Evolutionary conservation across 225 moss, liverwort and hornwort species (phyloP).

Genomic region (Bryoerythrophyllum caledonicum): DNA sequence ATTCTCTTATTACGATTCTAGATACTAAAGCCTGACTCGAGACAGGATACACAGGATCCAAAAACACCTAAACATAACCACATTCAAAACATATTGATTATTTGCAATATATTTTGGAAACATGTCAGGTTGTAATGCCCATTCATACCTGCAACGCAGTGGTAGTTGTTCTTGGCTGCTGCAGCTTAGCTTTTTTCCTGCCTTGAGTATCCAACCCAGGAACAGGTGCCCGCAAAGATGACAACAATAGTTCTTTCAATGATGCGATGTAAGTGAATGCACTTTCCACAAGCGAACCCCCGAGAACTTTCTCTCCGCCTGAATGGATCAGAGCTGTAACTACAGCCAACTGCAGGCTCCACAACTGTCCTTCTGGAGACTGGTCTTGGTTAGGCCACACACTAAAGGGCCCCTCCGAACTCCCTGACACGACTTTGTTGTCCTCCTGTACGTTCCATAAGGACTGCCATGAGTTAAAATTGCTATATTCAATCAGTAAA

Average conservation of each 20-base stretch:
- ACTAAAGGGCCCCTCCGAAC: constrained; percentile 82
- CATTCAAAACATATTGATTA: too few relatives aligned
- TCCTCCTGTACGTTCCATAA: constrained; percentile 46
- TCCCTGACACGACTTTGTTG: constrained; percentile 45
- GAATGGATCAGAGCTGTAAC: constrained; percentile 84
- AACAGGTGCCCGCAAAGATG: constrained; percentile 77
- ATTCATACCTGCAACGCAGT: constrained; percentile 56
- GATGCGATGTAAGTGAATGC: constrained; percentile 68
- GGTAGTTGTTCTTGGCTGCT: constrained; percentile 79
- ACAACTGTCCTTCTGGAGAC: constrained; percentile 65
- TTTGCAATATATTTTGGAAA: constrained; percentile 12
- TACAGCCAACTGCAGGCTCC: constrained; percentile 82
- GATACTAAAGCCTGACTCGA: too few relatives aligned
- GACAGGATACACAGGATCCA: too few relatives aligned
- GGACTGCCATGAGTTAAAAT: too few relatives aligned
- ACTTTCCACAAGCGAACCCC: constrained; percentile 74
- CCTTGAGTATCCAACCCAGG: constrained; percentile 71
- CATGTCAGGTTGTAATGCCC: not conserved
- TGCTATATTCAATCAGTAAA: too few relatives aligned
- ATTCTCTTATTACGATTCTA: too few relatives aligned
- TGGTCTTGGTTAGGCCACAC: constrained; percentile 75
- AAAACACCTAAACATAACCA: too few relatives aligned
- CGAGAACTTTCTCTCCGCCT: constrained; percentile 71
- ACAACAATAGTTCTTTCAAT: constrained; percentile 71
- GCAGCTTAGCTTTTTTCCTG: constrained; percentile 87